Evolutionary conservation across 495 filamentous ascomycete species (phyloP).

Genomic region (Geopyxis carbonaria): DNA sequence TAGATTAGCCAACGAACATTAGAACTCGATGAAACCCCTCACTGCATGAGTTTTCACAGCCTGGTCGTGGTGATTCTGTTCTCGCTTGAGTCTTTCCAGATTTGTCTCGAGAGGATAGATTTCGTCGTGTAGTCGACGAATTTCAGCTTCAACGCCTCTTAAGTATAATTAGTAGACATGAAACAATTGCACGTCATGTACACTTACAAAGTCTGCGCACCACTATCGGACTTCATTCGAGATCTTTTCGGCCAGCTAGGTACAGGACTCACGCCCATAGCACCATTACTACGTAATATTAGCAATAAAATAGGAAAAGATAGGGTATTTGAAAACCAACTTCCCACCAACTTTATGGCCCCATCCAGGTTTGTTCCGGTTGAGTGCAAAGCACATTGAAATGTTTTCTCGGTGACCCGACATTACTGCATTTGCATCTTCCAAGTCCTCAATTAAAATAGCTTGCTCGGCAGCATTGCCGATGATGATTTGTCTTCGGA

Average conservation of each 20-base stretch:
- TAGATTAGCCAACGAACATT: too few relatives aligned
- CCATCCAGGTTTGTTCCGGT: conserved; percentile 38
- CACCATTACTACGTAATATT: conserved; percentile 34
- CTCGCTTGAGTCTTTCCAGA: too few relatives aligned
- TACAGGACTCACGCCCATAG: conserved; percentile 39
- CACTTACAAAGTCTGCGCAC: too few relatives aligned
- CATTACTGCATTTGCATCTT: conserved; percentile 52
- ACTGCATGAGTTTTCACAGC: too few relatives aligned
- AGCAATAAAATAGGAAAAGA: conserved; percentile 1
- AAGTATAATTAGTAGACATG: too few relatives aligned
- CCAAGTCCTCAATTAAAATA: conserved; percentile 50
- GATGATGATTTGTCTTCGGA: conserved; percentile 70
- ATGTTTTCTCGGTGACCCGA: conserved; percentile 51
- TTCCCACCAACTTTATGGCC: conserved; percentile 34
- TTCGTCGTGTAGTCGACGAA: too few relatives aligned
- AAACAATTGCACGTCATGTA: too few relatives aligned
- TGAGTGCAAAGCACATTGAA: conserved; percentile 47
- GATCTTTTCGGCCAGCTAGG: neutral
- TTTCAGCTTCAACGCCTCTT: too few relatives aligned
- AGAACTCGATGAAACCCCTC: too few relatives aligned
- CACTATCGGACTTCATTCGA: too few relatives aligned
- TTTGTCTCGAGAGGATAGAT: too few relatives aligned
- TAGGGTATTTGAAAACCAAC: conserved; percentile 10
- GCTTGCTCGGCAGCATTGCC: conserved; percentile 68
- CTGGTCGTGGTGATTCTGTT: too few relatives aligned